Conservation (phyloP, 495 filamentous ascomycete genomes). For the Bathelium albidoporum region DNA sequence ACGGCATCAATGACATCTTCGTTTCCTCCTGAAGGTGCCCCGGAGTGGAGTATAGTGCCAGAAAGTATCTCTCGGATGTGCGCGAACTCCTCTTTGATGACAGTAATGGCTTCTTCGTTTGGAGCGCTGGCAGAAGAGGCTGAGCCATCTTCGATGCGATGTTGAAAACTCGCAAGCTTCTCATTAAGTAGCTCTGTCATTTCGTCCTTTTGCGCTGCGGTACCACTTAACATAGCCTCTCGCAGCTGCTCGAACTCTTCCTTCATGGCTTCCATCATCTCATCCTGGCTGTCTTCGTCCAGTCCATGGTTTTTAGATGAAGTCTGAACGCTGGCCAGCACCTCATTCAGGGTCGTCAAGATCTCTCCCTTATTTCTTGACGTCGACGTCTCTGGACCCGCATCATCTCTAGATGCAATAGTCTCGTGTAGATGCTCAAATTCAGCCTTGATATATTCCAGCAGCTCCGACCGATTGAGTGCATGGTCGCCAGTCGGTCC, state of each 20-base stretch:
- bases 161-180: slow-evolving; percentile 27
- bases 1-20: slow-evolving; percentile 42
- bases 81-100: slow-evolving; percentile 43
- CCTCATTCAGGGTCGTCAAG: slow-evolving; percentile 24
- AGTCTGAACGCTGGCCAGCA: slow-evolving; percentile 27
- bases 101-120: slow-evolving; percentile 20
- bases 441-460: slow-evolving; percentile 65
- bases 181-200: slow-evolving; percentile 28
- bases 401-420: slow-evolving; percentile 10
- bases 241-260: slow-evolving; percentile 53
- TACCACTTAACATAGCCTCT: slow-evolving; percentile 23
- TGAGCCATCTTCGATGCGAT: slow-evolving; percentile 17
- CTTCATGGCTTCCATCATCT: slow-evolving; percentile 35
- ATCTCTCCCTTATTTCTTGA: slow-evolving; percentile 22
- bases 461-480: slow-evolving; percentile 44
- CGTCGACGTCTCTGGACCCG: not conserved
- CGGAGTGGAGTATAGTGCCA: slow-evolving; percentile 52
- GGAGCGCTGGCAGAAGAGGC: slow-evolving; percentile 6
- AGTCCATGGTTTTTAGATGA: slow-evolving; percentile 21
- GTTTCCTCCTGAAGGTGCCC: slow-evolving; percentile 24
- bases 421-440: slow-evolving; percentile 49
- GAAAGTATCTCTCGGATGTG: slow-evolving; percentile 63
- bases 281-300: slow-evolving; percentile 27
- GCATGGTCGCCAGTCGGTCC: slow-evolving; percentile 29
- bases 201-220: slow-evolving; percentile 28